A percentile compares a stretch with the other conserved stretches of the same genome.
Evolutionary conservation across 2,329 filamentous ascomycete genomes (phyloP).

Genomic region (Pseudogymnoascus sp.): DNA sequence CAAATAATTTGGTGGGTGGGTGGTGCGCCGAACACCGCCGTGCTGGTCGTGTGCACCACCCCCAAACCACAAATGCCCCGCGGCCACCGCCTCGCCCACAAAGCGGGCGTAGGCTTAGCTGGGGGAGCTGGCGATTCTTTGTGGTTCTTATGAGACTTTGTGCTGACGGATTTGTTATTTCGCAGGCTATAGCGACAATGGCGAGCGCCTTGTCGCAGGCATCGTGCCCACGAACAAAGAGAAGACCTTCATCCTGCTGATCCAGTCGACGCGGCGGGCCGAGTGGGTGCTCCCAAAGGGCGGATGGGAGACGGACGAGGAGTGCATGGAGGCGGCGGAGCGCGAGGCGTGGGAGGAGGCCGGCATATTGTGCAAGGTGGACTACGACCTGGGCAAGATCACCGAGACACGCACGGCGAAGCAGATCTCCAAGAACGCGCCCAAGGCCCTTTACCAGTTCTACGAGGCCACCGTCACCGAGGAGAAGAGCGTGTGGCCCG

Average conservation of each 20-base stretch:
- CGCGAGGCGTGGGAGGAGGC: constrained; percentile 98
- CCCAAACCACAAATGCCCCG: not conserved
- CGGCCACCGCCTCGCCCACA: not conserved
- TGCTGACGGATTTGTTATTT: constrained; percentile 22
- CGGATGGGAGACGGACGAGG: constrained; percentile 94
- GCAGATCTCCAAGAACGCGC: constrained; percentile 53
- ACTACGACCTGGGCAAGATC: constrained; percentile 79
- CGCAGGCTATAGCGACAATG: constrained; percentile 81
- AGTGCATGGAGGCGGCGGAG: constrained; percentile 73
- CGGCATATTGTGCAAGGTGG: constrained; percentile 77
- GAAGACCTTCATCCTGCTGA: constrained; percentile 73
- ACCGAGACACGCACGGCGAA: constrained; percentile 76
- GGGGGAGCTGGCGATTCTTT: constrained; percentile 16
- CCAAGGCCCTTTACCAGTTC: constrained; percentile 64
- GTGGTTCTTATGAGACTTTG: not conserved
- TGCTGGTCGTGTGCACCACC: not conserved
- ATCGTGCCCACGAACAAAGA: constrained; percentile 83
- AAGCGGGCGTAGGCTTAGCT: not conserved
- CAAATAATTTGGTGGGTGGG: not conserved
- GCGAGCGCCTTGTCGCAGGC: constrained; percentile 90
- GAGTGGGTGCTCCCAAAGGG: constrained; percentile 92
- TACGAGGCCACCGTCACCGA: constrained; percentile 81
- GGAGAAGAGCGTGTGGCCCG: constrained; percentile 84
- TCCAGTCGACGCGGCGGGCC: constrained; percentile 83
- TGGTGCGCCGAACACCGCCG: not conserved